A percentile compares a stretch with the other conserved stretches of the same genome.
phyloP scores from a whole-genome alignment of 768 basidiomycete species.

The Tylopilus balloui region DNA sequence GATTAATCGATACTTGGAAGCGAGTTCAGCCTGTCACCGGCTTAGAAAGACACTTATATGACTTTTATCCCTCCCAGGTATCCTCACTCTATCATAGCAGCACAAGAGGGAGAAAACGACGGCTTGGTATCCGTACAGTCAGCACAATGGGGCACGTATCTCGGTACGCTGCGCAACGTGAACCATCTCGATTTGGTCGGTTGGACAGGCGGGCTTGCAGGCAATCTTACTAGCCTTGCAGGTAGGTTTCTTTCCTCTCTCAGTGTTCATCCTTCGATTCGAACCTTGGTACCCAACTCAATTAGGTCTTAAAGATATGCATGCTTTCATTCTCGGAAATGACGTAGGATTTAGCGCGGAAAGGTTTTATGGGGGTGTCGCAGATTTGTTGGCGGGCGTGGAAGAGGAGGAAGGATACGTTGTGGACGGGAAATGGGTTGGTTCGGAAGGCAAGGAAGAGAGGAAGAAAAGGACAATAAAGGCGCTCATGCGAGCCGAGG shows the following conservation, averaged over 20 bases:
- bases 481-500: neutral
- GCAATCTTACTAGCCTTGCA: slow-evolving; percentile 24
- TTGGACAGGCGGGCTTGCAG: slow-evolving; percentile 56
- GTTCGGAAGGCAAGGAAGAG: slow-evolving; percentile 14
- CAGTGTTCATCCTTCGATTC: neutral
- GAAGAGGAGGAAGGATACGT: slow-evolving; percentile 55
- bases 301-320: slow-evolving; percentile 65
- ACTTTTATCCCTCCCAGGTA: slow-evolving; percentile 32
- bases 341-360: slow-evolving; percentile 90
- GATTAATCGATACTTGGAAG: slow-evolving; percentile 88
- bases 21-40: slow-evolving; percentile 13
- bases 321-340: slow-evolving; percentile 83
- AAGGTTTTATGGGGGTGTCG: slow-evolving; percentile 85
- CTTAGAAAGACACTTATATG: neutral
- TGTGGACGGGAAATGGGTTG: slow-evolving; percentile 23
- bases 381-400: slow-evolving; percentile 69
- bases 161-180: slow-evolving; percentile 86
- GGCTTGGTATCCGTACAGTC: slow-evolving; percentile 88
- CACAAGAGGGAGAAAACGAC: slow-evolving; percentile 91
- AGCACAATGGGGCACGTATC: slow-evolving; percentile 91
- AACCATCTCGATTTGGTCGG: slow-evolving; percentile 93
- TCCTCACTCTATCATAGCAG: slow-evolving; percentile 75
- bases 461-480: slow-evolving; percentile 7
- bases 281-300: neutral
- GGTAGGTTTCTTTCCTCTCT: slow-evolving; percentile 1